Percentiles rank a stretch among this genome's conserved stretches.
phyloP scores from a whole-genome alignment of 1,284 basidiomycete species.

The Microbotryomycetes sp. region DNA sequence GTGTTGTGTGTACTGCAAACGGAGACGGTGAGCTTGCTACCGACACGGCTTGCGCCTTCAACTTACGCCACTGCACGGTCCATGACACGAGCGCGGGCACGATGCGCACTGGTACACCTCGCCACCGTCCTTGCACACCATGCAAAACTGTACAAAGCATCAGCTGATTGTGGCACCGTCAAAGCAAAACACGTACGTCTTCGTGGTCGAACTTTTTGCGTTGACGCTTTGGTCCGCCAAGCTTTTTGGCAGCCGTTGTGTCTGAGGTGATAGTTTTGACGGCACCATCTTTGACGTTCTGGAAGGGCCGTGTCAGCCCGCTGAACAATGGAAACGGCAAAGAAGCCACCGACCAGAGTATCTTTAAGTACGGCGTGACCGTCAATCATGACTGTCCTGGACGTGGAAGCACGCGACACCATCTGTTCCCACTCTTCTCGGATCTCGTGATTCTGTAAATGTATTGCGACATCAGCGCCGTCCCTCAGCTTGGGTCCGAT shows the following conservation, averaged over 20 bases:
- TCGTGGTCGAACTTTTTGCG: constrained; percentile 34
- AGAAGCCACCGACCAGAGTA: constrained; percentile 3
- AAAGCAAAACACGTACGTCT: neutral
- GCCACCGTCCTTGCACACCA: constrained; percentile 54
- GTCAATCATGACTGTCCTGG: constrained; percentile 45
- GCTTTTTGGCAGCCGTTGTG: constrained; percentile 12
- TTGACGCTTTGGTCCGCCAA: constrained; percentile 34
- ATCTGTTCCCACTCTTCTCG: constrained; percentile 42
- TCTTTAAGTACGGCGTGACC: constrained; percentile 41
- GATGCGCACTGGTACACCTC: constrained; percentile 47
- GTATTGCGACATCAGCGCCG: neutral
- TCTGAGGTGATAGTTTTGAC: constrained; percentile 33
- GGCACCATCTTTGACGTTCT: constrained; percentile 11
- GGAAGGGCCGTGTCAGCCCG: neutral
- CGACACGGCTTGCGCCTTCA: neutral
- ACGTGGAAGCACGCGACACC: constrained; percentile 41
- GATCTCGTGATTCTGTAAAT: neutral
- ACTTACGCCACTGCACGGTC: constrained; percentile 4
- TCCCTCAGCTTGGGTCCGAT: too few species aligned
- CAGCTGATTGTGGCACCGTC: constrained; percentile 23
- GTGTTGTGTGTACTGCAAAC: neutral
- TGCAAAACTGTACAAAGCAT: constrained; percentile 53
- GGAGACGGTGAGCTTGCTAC: constrained; percentile 36
- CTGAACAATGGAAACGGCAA: neutral
- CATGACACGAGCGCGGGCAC: constrained; percentile 19